Base-by-base conservation (phyloP, 2,329 filamentous ascomycete species). In the Bipolaris cookei region DNA sequence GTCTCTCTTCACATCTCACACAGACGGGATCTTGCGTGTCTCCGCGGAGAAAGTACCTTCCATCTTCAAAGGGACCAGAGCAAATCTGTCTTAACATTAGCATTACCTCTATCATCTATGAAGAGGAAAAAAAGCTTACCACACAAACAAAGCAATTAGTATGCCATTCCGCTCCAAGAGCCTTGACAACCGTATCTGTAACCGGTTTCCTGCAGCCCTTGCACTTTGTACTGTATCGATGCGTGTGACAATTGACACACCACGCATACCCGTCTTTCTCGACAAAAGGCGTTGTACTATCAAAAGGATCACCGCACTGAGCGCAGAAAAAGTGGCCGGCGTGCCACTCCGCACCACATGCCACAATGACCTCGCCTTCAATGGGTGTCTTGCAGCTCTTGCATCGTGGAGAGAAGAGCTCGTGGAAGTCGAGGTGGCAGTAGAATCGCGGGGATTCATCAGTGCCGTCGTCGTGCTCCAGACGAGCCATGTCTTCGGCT, bases 301-400 rank as follows among this genome's bases (percentile, higher is more conserved):
- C 82, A 64, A 89, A 89, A 1, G 86, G 86, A 79, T 99, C 94
- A 65, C 95, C 95, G 74, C 95, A 99, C 82, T 99, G 92, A 39
- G 95, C 95, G 73, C 95, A 99, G 84, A 99, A 99, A 80, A 99
- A 99, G 79, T 99, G 95, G 0, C 95, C 95, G 51, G 91, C 90
- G 76, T 99, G 95, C 91, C 92, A 99, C 78, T 97, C 92, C n/a
- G 89, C 86, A 1, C 95, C 95, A 54, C 96, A 91, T 1, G 95
- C 95, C 13, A 97, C 89, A 30, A 97, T 88, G 65, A 98, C 92
- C 77, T 98, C 93, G 39, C 93, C 93, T 66, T 98, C 88, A 70
- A 99, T 99, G 3, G 95, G 94, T 6, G 95, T 99, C 76, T 90
- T 92, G 84, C 95, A 99, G 76, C 91, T 92, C 79, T 95, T 95